These are phyloP conservation scores for Herpetospermum pedunculosum DNA, from an alignment of 306 rosid genomes.

Conservation along the genomic window DNA sequence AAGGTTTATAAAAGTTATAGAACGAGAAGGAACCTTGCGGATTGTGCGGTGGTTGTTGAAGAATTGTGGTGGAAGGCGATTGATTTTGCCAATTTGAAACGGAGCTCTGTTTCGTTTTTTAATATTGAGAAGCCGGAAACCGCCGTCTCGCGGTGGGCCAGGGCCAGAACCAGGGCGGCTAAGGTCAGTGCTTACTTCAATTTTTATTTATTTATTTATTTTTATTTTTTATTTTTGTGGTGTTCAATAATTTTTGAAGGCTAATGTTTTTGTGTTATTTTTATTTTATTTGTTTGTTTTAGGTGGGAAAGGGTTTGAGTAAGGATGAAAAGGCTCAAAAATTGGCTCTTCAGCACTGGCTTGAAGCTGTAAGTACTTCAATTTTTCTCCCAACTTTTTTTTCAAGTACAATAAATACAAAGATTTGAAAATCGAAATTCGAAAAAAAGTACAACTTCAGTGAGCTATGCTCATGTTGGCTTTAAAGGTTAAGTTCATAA, in stretches of 20 bases:
- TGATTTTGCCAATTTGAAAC: slow-evolving; percentile 58
- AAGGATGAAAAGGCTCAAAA: slow-evolving; percentile 94
- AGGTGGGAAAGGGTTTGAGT: slow-evolving; percentile 98
- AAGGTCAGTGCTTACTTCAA: slow-evolving; percentile 28
- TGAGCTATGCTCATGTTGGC: too few relatives aligned
- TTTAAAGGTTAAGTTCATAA: too few relatives aligned
- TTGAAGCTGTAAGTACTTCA: slow-evolving; percentile 60
- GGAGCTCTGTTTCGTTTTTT: slow-evolving; percentile 72
- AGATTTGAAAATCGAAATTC: too few relatives aligned
- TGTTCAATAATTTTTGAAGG: background rate
- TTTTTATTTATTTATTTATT: background rate
- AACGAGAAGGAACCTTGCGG: slow-evolving; percentile 85
- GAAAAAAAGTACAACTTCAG: too few relatives aligned
- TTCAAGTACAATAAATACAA: too few relatives aligned
- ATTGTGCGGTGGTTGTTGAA: slow-evolving; percentile 83
- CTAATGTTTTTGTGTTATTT: background rate
- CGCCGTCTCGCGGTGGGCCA: slow-evolving; percentile 74
- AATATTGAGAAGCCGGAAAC: slow-evolving; percentile 62
- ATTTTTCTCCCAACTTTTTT: background rate
- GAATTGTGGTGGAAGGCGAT: slow-evolving; percentile 94
- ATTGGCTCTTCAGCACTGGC: slow-evolving; percentile 93
- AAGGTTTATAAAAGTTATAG: slow-evolving; percentile 84
- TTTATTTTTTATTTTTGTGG: too few relatives aligned
- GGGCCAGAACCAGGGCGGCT: slow-evolving; percentile 91
- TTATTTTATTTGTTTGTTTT: background rate